Percentiles rank a stretch among this genome's conserved stretches.
phyloP scores from a whole-genome alignment of 768 basidiomycete species.

The Clavaria fumosa region DNA sequence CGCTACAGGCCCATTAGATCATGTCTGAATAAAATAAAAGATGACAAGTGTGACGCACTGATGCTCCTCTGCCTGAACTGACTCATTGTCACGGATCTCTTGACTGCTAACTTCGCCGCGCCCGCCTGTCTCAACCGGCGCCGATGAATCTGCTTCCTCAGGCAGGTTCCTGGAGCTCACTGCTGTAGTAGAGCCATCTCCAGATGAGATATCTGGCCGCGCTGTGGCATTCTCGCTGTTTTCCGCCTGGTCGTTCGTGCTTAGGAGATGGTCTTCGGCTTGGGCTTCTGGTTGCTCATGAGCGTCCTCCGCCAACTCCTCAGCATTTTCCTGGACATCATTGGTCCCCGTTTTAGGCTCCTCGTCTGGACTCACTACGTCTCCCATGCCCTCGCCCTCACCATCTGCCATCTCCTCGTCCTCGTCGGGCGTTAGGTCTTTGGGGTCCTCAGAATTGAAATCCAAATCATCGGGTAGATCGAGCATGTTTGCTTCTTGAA shows the following conservation, averaged over 20 bases:
- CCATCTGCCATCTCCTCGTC: constrained; percentile 25
- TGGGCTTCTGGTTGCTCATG: constrained; percentile 14
- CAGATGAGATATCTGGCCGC: constrained; percentile 28
- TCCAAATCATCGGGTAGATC: constrained; percentile 85
- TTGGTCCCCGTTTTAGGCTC: constrained; percentile 17
- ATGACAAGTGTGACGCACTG: constrained; percentile 18
- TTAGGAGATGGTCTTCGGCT: constrained; percentile 16
- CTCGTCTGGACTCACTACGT: too few species aligned
- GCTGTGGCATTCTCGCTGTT: constrained; percentile 22
- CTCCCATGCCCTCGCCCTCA: too few species aligned
- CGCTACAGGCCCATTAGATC: too few species aligned
- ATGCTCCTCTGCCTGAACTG: constrained; percentile 19
- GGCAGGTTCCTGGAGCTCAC: too few species aligned
- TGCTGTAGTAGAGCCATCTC: constrained; percentile 24
- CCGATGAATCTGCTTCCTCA: too few species aligned
- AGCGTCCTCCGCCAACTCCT: constrained; percentile 19
- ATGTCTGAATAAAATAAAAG: constrained; percentile 16
- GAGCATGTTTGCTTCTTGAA: constrained; percentile 68
- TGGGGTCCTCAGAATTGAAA: constrained; percentile 29
- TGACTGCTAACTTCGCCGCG: constrained; percentile 17
- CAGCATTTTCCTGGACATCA: constrained; percentile 12
- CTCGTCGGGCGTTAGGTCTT: constrained; percentile 20
- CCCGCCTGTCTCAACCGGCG: too few species aligned
- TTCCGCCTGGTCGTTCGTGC: constrained; percentile 18
- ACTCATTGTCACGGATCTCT: constrained; percentile 18